Evolutionary conservation across 2,329 filamentous ascomycete species (phyloP).

Genomic region (Clonostachys byssicola): DNA sequence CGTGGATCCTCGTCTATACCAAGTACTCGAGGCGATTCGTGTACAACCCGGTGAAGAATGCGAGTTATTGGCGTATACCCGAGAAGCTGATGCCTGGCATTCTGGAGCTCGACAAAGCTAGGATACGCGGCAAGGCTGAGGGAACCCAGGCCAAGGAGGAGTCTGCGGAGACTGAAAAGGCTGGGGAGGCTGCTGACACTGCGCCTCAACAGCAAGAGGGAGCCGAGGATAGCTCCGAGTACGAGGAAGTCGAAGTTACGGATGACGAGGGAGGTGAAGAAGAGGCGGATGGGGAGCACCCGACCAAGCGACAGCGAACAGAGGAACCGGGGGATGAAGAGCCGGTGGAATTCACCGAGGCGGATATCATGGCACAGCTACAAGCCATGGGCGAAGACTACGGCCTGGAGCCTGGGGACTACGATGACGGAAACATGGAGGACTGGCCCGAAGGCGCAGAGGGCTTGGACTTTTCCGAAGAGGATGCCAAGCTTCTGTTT

Average conservation of each 20-base stretch:
- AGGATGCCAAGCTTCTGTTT: slow-evolving; percentile 76
- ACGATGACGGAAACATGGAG: slow-evolving; percentile 59
- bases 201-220: slow-evolving; percentile 3
- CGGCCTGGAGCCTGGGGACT: slow-evolving; percentile 72
- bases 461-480: slow-evolving; percentile 65
- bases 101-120: slow-evolving; percentile 66
- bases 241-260: slow-evolving; percentile 66
- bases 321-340: slow-evolving; percentile 43
- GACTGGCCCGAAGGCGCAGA: slow-evolving; percentile 69
- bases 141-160: slow-evolving; percentile 8
- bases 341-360: slow-evolving; percentile 81
- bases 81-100: slow-evolving; percentile 80
- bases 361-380: slow-evolving; percentile 89
- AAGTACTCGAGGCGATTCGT: slow-evolving; percentile 87
- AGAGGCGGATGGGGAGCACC: slow-evolving; percentile 18
- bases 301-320: slow-evolving; percentile 57
- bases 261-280: slow-evolving; percentile 39
- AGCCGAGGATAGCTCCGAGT: slow-evolving; percentile 56
- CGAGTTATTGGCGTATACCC: slow-evolving; percentile 95
- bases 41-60: slow-evolving; percentile 79
- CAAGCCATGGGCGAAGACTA: slow-evolving; percentile 87
- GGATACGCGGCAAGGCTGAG: slow-evolving; percentile 54
- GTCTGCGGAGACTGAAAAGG: background rate
- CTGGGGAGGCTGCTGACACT: slow-evolving; percentile 18
- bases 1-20: slow-evolving; percentile 92